Conservation (phyloP, 257 asterid genomes). For the Jaltomata sinuosa region DNA sequence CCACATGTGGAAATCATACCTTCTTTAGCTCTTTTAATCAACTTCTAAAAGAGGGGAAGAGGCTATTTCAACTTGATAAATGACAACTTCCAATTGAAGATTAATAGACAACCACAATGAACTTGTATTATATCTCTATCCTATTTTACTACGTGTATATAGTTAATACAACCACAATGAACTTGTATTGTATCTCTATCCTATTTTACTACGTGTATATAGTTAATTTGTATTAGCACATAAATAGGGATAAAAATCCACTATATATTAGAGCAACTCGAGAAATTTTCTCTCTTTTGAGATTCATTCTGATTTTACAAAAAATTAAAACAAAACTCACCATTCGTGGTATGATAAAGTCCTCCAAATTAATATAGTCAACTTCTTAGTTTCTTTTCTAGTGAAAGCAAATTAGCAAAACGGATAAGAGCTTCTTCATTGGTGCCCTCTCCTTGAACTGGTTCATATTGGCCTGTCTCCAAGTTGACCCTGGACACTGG, state of each 20-base stretch:
- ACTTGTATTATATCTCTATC: too few species aligned
- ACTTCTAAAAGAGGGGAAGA: too few species aligned
- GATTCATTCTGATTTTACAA: background rate
- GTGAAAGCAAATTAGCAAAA: conserved; percentile 53
- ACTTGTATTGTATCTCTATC: too few species aligned
- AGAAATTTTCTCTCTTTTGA: background rate
- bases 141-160: too few species aligned
- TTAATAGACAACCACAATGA: too few species aligned
- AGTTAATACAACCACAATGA: too few species aligned
- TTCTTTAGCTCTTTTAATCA: too few species aligned
- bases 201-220: too few species aligned
- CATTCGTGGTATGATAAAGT: background rate
- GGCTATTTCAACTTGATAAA: too few species aligned
- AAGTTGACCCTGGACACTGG: conserved; percentile 50
- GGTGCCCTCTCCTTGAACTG: conserved; percentile 49
- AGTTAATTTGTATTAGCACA: background rate
- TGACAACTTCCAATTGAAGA: too few species aligned
- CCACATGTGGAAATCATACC: too few species aligned
- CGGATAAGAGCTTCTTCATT: conserved; percentile 50
- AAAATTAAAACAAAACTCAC: background rate
- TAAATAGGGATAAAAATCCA: background rate
- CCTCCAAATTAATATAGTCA: background rate
- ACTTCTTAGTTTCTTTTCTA: conserved; percentile 26
- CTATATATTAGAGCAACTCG: background rate
- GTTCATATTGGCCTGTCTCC: conserved; percentile 46